A percentile compares a stretch with the other conserved stretches of the same genome.
These are phyloP conservation scores for Aeminium ludgeri DNA, from an alignment of 495 filamentous ascomycete genomes.

Conservation along the genomic window DNA sequence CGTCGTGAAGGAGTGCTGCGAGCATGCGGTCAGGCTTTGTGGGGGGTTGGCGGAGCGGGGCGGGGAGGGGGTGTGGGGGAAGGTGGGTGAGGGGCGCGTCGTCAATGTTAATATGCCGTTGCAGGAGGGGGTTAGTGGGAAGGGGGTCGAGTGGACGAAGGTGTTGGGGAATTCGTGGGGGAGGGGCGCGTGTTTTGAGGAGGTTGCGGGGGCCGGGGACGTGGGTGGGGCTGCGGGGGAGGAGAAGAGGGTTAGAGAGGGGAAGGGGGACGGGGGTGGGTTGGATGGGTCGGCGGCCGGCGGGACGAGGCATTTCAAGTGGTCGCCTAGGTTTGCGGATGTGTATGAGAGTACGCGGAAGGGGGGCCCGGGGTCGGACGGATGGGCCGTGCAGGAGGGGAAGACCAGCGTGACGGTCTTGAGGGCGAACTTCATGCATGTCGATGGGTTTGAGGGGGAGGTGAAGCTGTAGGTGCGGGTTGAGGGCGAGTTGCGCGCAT, in stretches of 20 bases:
- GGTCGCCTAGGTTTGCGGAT: slow-evolving; percentile 75
- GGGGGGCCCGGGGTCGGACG: slow-evolving; percentile 71
- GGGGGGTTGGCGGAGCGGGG: slow-evolving; percentile 44
- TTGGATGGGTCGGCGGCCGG: slow-evolving; percentile 25
- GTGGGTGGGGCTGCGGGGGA: slow-evolving; percentile 11
- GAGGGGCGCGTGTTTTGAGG: slow-evolving; percentile 67
- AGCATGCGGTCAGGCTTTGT: slow-evolving; percentile 53
- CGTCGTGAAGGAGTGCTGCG: slow-evolving; percentile 57
- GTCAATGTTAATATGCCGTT: slow-evolving; percentile 83
- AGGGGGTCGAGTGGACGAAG: slow-evolving; percentile 57
- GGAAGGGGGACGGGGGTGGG: slow-evolving; percentile 13
- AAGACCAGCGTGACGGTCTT: slow-evolving; percentile 83
- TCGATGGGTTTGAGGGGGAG: slow-evolving; percentile 46
- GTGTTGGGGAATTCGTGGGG: slow-evolving; percentile 84
- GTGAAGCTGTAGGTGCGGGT: slow-evolving; percentile 65
- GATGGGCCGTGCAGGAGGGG: slow-evolving; percentile 79
- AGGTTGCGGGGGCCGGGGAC: slow-evolving; percentile 44
- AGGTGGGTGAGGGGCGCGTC: slow-evolving; percentile 38
- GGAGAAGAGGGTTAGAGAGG: slow-evolving; percentile 1
- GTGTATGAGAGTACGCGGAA: slow-evolving; percentile 71
- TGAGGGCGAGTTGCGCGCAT: background rate
- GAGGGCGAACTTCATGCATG: slow-evolving; percentile 82
- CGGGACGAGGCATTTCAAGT: slow-evolving; percentile 75
- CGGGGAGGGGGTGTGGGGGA: slow-evolving; percentile 55
- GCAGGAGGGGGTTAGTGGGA: slow-evolving; percentile 44